Evolutionary conservation across 2,329 filamentous ascomycete species (phyloP).

Genomic region (Hypocrella siamensis): DNA sequence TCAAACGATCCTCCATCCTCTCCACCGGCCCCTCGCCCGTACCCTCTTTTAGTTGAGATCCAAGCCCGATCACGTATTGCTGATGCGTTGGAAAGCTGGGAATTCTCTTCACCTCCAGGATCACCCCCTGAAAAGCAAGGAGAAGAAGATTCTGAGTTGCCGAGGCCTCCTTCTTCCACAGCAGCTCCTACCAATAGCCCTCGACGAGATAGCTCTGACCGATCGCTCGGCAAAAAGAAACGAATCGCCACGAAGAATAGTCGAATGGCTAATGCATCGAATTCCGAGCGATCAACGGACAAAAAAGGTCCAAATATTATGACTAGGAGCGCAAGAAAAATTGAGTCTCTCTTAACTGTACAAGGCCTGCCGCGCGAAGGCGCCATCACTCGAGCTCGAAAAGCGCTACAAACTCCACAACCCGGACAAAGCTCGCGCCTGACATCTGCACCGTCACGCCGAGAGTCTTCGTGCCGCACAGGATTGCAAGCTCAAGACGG

Average conservation of each 20-base stretch:
- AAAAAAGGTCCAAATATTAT: background rate
- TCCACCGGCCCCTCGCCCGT: conserved; percentile 37
- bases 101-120: conserved; percentile 41
- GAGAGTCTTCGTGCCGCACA: conserved; percentile 1
- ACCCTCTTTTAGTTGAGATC: conserved; percentile 35
- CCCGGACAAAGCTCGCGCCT: background rate
- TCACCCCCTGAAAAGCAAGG: conserved; percentile 27
- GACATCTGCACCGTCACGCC: background rate
- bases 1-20: conserved; percentile 42
- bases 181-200: conserved; percentile 5
- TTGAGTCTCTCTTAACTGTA: background rate
- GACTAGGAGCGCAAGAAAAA: too few relatives aligned
- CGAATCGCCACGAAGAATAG: background rate
- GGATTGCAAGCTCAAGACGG: too few relatives aligned
- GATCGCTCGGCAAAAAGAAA: conserved; percentile 3
- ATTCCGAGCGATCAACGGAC: background rate
- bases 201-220: conserved; percentile 6
- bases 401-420: background rate
- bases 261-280: background rate
- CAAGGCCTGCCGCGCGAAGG: background rate
- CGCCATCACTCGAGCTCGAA: background rate
- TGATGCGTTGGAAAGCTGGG: conserved; percentile 25
- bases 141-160: conserved; percentile 5
- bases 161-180: conserved; percentile 4
- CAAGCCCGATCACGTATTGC: conserved; percentile 26